Conservation (phyloP, 257 asterid species). For the Jacaranda mimosifolia region DNA sequence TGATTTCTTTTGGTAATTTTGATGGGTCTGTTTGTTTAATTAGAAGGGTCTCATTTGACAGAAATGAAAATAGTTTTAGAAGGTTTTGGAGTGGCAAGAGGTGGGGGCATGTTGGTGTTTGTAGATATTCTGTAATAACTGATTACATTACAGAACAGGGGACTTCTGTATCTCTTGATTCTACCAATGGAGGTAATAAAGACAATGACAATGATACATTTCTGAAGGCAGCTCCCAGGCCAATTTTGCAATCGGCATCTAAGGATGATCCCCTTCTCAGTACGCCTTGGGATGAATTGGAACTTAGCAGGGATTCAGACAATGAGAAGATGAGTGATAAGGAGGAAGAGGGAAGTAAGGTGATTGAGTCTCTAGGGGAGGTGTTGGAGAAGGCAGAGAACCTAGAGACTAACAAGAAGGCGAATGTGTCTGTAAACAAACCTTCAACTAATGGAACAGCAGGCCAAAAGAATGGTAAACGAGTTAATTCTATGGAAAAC, state of each 20-base stretch:
- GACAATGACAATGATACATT: constrained; percentile 61
- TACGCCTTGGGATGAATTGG: constrained; percentile 50
- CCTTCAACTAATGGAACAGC: constrained; percentile 45
- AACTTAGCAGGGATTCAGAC: constrained; percentile 45
- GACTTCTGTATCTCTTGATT: constrained; percentile 78
- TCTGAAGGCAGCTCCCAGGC: constrained; percentile 88
- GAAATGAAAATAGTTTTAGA: constrained; percentile 60
- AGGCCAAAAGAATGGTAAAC: constrained; percentile 58
- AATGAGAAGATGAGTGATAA: constrained; percentile 47
- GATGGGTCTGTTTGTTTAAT: constrained; percentile 82
- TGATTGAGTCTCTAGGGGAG: constrained; percentile 85
- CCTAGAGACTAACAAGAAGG: constrained; percentile 70
- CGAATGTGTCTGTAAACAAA: constrained; percentile 53
- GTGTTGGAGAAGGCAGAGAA: constrained; percentile 91
- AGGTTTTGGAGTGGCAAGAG: constrained; percentile 66
- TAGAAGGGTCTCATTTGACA: constrained; percentile 57
- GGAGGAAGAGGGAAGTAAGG: constrained; percentile 67
- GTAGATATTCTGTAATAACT: constrained; percentile 88
- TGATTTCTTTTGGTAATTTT: constrained; percentile 69
- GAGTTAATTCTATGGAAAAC: constrained; percentile 47
- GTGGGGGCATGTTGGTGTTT: constrained; percentile 77
- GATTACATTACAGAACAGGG: constrained; percentile 78
- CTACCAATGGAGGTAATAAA: constrained; percentile 62
- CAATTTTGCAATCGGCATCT: constrained; percentile 66
- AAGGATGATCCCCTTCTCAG: constrained; percentile 54